Conservation (phyloP, 352 stramenopile genomes). For the Pseudoperonospora humuli region DNA sequence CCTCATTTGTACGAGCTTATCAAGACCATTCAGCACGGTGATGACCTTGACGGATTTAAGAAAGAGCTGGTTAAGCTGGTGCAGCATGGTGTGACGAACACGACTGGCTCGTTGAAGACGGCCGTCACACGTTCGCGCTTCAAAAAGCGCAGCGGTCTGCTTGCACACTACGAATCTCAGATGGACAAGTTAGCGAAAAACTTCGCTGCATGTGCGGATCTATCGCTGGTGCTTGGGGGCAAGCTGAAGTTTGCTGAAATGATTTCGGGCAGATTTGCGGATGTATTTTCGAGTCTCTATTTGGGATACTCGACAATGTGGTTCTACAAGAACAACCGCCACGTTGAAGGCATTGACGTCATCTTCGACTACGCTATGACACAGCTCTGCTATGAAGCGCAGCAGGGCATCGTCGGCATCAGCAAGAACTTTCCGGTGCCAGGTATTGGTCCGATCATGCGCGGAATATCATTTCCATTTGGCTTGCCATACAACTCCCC, state of each 20-base stretch:
- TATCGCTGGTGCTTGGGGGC: constrained; percentile 94
- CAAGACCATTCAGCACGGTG: constrained; percentile 91
- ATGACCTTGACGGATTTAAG: constrained; percentile 91
- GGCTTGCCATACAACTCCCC: constrained; percentile 89
- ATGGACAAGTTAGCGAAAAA: constrained; percentile 94
- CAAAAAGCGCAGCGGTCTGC: constrained; percentile 79
- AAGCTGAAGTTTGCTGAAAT: constrained; percentile 99
- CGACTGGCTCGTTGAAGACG: constrained; percentile 78
- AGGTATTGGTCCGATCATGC: constrained; percentile 90
- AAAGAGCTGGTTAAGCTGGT: constrained; percentile 93
- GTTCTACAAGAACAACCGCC: constrained; percentile 93
- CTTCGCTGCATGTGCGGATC: constrained; percentile 93
- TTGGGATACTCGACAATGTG: constrained; percentile 96
- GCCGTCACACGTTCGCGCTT: constrained; percentile 89
- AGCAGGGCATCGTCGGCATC: constrained; percentile 92
- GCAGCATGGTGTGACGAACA: constrained; percentile 90
- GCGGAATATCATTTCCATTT: constrained; percentile 92
- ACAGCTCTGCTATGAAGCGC: constrained; percentile 91
- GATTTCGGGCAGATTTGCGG: constrained; percentile 93
- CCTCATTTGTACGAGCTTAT: constrained; percentile 97
- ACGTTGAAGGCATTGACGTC: constrained; percentile 91
- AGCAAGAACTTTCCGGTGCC: constrained; percentile 95
- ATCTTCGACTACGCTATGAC: constrained; percentile 97
- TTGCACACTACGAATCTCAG: constrained; percentile 95
- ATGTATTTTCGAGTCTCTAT: constrained; percentile 96